Conservation (phyloP, 2,329 filamentous ascomycete genomes). For the Calonectria ilicicola region DNA sequence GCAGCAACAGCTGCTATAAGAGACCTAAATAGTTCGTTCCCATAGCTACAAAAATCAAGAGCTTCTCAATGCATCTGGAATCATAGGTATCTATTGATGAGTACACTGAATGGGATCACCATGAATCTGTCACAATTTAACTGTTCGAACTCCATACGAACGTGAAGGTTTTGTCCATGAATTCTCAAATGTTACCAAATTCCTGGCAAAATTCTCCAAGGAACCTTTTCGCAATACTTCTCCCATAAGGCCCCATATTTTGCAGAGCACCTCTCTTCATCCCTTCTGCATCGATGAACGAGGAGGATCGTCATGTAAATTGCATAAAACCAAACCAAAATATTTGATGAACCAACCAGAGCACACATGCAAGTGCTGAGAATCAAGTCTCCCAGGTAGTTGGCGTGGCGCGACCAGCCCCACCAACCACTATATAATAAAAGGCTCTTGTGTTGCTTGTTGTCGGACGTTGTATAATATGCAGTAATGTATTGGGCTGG, state of each 20-base stretch:
- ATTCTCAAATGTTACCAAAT: constrained; percentile 34
- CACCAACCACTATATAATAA: constrained; percentile 46
- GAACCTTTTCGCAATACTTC: constrained; percentile 55
- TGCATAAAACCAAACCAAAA: constrained; percentile 58
- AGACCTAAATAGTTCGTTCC: no score
- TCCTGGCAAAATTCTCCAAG: constrained; percentile 54
- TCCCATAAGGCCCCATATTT: constrained; percentile 60
- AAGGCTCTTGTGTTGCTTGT: constrained; percentile 50
- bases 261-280: constrained; percentile 56
- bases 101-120: no score
- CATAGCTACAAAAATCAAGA: no score
- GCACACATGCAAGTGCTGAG: constrained; percentile 55
- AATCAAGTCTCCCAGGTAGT: constrained; percentile 44
- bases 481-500: constrained; percentile 52
- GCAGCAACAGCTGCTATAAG: no score
- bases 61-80: no score
- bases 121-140: no score
- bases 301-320: constrained; percentile 58
- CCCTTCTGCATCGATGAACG: constrained; percentile 57
- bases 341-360: constrained; percentile 49
- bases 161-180: no score
- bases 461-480: constrained; percentile 55
- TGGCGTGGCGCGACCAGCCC: constrained; percentile 46
- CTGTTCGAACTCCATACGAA: no score
- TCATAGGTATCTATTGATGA: no score